Evolutionary conservation across 2,329 filamentous ascomycete genomes (phyloP), one percentile per base, ranked within the genome.

Genomic region (Neurospora crassa): DNA sequence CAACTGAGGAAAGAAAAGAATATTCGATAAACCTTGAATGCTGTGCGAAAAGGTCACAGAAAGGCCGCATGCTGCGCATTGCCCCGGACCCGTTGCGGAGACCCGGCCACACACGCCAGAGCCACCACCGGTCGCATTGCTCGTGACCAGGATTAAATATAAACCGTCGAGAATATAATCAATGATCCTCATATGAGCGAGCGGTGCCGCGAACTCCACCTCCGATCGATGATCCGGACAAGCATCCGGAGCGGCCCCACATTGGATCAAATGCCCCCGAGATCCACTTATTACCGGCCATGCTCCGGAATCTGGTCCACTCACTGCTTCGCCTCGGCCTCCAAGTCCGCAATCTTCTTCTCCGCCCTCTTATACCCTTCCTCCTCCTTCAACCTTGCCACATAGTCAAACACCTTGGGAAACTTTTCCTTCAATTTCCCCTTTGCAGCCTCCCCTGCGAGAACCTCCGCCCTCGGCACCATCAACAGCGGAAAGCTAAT

Each of bases 401-500:
- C 80, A 74, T 86, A 87, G 67, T 80, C 82, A 47, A 78, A 81
- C 8, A 85, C 72, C 73, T 79, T 82, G 3, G 84, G 84, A 70
- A 80, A 76, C 24, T 67, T 42, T 1, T 73, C 73, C 18, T 41
- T 40, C 2, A 75, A 1, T 18, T 53, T 69, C 6, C 37, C 67
- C 63, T 71, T 29, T 16, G 42, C 70, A 12, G 71, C 71, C n/a
- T 67, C 71, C 2, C 79, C 85, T 29, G 73, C 74, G 67, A 84
- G 77, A 63, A 78, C 77, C 14, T 78, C 76, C 14, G 10, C 53
- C 73, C 81, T 79, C 18, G 79, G 80, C n/a, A 80, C 79, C 24
- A 34, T 63, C 70, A 85, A 81, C 69, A 87, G 76, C 6, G 82
- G 83, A 76, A 84, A 87, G 76, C 83, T 85, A 74, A 87, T 77